These are phyloP conservation scores for Metschnikowia bowlesiae DNA, from an alignment of 805 yeast genomes.

Conservation along the genomic window DNA sequence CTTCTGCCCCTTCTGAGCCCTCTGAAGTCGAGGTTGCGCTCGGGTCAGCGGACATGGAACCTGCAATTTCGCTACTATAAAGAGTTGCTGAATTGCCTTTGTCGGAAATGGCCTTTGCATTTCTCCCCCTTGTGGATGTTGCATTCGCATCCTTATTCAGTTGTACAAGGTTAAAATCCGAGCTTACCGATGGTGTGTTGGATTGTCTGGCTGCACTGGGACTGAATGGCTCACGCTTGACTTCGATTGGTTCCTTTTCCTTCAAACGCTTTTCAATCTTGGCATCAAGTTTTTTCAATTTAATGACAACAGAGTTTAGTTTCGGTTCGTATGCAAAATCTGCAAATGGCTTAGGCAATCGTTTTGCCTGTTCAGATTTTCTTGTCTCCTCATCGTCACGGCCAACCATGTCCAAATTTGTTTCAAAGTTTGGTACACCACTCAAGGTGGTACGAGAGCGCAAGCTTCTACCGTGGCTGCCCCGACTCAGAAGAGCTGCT, in stretches of 20 bases:
- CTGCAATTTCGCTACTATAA: background rate
- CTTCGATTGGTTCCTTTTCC: background rate
- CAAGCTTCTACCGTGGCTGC: constrained; percentile 7
- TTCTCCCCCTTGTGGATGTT: too few relatives aligned
- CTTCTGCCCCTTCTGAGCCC: background rate
- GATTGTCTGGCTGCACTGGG: background rate
- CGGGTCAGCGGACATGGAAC: background rate
- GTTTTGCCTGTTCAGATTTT: constrained; percentile 8
- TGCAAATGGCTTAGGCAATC: constrained; percentile 13
- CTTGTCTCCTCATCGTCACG: constrained; percentile 8
- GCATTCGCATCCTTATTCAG: background rate
- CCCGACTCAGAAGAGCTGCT: constrained; percentile 9
- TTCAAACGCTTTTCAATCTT: constrained; percentile 9
- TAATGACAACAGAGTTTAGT: constrained; percentile 17
- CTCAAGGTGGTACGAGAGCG: constrained; percentile 13
- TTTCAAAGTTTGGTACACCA: constrained; percentile 9
- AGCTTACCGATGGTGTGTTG: background rate
- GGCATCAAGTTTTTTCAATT: constrained; percentile 22
- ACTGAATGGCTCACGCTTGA: constrained; percentile 7
- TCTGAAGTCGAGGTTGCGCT: background rate
- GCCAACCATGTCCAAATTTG: constrained; percentile 7
- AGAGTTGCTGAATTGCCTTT: background rate
- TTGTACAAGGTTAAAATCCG: background rate
- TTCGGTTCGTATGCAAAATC: constrained; percentile 16
- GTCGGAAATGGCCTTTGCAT: background rate